Evolutionary conservation across 2,329 filamentous ascomycete genomes (phyloP).

Genomic region (Dothideomycetes sp.): DNA sequence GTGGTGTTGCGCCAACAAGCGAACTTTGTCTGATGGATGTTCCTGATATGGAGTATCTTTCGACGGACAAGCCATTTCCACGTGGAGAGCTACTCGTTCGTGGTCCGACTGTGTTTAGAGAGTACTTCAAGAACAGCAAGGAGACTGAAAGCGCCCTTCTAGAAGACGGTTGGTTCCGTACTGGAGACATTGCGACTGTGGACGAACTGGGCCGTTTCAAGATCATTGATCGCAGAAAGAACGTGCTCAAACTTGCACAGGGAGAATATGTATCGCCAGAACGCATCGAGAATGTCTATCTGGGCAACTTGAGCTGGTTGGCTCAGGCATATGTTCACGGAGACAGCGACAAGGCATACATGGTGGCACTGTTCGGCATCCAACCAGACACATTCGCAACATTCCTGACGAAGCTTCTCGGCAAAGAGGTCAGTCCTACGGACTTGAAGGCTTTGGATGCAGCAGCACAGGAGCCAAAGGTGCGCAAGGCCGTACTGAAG

Average conservation of each 20-base stretch:
- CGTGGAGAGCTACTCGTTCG: conserved; percentile 83
- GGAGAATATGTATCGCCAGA: conserved; percentile 98
- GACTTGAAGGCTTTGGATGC: conserved; percentile 58
- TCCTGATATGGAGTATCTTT: conserved; percentile 86
- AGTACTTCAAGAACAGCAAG: conserved; percentile 82
- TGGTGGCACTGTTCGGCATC: conserved; percentile 82
- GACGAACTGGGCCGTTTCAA: conserved; percentile 73
- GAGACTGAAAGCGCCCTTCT: conserved; percentile 78
- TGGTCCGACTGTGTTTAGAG: conserved; percentile 67
- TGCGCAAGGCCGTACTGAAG: conserved; percentile 64
- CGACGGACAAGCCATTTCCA: conserved; percentile 77
- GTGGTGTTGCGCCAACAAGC: conserved; percentile 52
- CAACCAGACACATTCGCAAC: conserved; percentile 74
- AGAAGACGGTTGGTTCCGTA: conserved; percentile 91
- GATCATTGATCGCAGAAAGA: conserved; percentile 96
- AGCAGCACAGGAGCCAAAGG: conserved; percentile 56
- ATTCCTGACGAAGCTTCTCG: conserved; percentile 68
- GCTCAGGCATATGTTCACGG: conserved; percentile 83
- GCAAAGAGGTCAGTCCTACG: conserved; percentile 39
- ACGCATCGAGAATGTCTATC: conserved; percentile 88
- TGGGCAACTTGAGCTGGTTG: conserved; percentile 68
- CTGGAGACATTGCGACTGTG: conserved; percentile 79
- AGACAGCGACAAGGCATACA: conserved; percentile 66
- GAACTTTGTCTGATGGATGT: conserved; percentile 79
- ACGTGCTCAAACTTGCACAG: conserved; percentile 95